Evolutionary conservation across 2,329 filamentous ascomycete species (phyloP).

Genomic region (Penicillium capsulatum): DNA sequence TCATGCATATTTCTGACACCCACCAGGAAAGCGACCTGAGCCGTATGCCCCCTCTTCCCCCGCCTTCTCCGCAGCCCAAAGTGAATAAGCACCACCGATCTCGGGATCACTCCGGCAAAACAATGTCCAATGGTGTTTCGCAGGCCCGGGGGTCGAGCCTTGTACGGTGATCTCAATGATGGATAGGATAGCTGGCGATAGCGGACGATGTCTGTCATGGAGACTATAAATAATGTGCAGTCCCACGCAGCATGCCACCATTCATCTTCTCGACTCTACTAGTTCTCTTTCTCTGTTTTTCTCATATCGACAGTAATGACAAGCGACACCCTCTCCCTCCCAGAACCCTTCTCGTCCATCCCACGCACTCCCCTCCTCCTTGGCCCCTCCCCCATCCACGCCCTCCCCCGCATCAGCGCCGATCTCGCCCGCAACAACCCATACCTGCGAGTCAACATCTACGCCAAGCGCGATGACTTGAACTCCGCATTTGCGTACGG

Average conservation of each 20-base stretch:
- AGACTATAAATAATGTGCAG: too few relatives aligned
- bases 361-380: constrained; percentile 60
- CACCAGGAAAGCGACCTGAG: too few relatives aligned
- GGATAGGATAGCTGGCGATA: neutral
- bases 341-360: constrained; percentile 60
- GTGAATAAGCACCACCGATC: constrained; percentile 10
- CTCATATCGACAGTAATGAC: too few relatives aligned
- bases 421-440: constrained; percentile 48
- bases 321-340: constrained; percentile 39
- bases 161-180: too few relatives aligned
- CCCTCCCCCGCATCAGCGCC: constrained; percentile 60
- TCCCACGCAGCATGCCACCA: too few relatives aligned
- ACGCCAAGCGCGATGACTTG: constrained; percentile 68
- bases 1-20: too few relatives aligned
- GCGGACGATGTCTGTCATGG: constrained; percentile 2
- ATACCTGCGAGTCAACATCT: constrained; percentile 54
- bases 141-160: too few relatives aligned
- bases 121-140: too few relatives aligned
- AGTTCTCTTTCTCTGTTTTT: too few relatives aligned
- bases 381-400: constrained; percentile 64
- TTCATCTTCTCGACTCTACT: too few relatives aligned
- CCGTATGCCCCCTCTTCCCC: constrained; percentile 2
- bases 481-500: constrained; percentile 65
- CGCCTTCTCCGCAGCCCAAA: constrained; percentile 1
- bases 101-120: too few relatives aligned